These are phyloP conservation scores for Closterium sp. DNA, from an alignment of 139 green algal genomes.

Conservation along the genomic window DNA sequence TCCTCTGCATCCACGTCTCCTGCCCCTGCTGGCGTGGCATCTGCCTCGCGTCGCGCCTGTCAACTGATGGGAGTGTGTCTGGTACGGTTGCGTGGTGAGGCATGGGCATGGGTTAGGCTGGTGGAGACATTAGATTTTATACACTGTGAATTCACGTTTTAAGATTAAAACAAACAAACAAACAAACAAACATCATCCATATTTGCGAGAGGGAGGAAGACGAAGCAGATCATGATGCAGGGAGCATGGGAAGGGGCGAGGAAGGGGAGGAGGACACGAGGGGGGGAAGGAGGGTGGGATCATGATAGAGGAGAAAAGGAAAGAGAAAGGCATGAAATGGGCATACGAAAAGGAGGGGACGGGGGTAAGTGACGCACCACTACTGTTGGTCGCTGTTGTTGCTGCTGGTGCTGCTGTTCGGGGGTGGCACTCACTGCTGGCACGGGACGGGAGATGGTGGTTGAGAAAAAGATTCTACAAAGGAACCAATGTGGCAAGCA, in stretches of 20 bases:
- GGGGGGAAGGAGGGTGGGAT: neutral
- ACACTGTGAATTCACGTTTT: neutral
- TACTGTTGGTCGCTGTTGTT: neutral
- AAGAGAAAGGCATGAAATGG: neutral
- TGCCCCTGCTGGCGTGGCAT: neutral
- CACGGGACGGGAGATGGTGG: neutral
- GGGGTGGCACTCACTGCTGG: neutral
- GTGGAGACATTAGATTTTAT: neutral
- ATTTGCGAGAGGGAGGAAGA: too few relatives aligned
- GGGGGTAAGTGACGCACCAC: neutral
- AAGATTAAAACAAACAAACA: too few relatives aligned
- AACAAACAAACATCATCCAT: too few relatives aligned
- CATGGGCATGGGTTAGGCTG: neutral
- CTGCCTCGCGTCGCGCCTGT: slow-evolving; percentile 12
- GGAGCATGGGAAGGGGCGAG: too few relatives aligned
- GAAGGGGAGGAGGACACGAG: neutral
- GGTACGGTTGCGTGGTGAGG: neutral
- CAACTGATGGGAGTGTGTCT: neutral
- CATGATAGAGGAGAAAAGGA: neutral
- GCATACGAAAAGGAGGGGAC: neutral
- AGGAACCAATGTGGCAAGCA: neutral
- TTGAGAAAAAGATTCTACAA: neutral
- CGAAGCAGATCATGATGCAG: too few relatives aligned
- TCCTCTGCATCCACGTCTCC: neutral
- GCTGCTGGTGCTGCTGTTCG: neutral